Conservation (phyloP, 169 alveolate genomes). For the Plasmodium cynomolgi region DNA sequence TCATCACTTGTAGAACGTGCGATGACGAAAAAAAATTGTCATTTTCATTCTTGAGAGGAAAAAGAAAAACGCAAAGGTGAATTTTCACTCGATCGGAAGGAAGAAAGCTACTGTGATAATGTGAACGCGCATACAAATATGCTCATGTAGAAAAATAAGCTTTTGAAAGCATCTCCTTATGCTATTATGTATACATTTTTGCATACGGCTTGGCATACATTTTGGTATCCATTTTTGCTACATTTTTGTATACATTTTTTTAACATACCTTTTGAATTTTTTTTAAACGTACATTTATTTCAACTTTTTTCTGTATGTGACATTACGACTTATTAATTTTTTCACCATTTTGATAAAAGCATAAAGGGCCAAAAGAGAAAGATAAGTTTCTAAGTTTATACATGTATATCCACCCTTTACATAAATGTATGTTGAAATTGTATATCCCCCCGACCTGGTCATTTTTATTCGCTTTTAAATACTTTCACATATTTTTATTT, state of each 20-base stretch:
- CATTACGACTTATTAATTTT: background rate
- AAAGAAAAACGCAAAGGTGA: conserved; percentile 16
- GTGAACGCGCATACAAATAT: background rate
- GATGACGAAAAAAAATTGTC: conserved; percentile 16
- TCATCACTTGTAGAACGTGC: conserved; percentile 31
- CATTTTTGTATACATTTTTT: background rate
- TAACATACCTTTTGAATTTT: background rate
- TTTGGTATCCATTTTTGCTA: background rate
- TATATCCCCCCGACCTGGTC: background rate
- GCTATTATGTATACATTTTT: background rate
- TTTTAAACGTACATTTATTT: background rate
- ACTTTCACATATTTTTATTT: conserved; percentile 19
- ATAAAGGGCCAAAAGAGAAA: conserved; percentile 8
- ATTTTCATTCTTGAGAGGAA: conserved; percentile 27
- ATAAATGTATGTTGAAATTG: conserved; percentile 24
- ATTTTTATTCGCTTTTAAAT: conserved; percentile 26
- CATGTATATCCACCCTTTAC: conserved; percentile 4
- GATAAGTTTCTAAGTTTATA: background rate
- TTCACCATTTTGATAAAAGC: conserved; percentile 1
- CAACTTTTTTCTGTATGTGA: background rate
- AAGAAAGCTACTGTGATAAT: background rate
- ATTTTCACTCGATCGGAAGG: conserved; percentile 14
- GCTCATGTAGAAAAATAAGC: background rate
- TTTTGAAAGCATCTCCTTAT: background rate
- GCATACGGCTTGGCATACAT: background rate